A percentile compares a stretch with the other conserved stretches of the same genome.
phyloP scores from a whole-genome alignment of 371 early-diverging fungal genomes.

The Apophysomyces sp. region DNA sequence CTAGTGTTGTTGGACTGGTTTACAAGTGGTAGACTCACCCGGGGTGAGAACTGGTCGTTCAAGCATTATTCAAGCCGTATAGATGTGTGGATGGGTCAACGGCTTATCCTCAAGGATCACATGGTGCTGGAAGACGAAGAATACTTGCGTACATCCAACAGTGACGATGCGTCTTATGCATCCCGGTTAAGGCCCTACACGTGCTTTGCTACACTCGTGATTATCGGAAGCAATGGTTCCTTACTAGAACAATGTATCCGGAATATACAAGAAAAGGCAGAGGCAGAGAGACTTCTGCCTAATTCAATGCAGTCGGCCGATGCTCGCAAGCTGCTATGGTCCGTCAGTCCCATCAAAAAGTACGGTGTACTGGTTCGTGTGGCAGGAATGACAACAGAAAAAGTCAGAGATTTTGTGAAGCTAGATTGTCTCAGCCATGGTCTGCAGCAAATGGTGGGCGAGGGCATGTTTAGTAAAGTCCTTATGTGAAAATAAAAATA shows the following conservation, averaged over 20 bases:
- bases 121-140: slow-evolving; percentile 56
- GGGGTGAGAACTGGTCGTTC: slow-evolving; percentile 78
- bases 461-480: slow-evolving; percentile 44
- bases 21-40: slow-evolving; percentile 69
- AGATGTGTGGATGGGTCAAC: slow-evolving; percentile 43
- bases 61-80: slow-evolving; percentile 64
- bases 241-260: slow-evolving; percentile 10
- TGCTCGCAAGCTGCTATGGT: slow-evolving; percentile 34
- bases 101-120: slow-evolving; percentile 57
- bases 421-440: slow-evolving; percentile 30
- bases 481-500: slow-evolving; percentile 21
- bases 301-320: slow-evolving; percentile 16
- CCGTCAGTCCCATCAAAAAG: slow-evolving; percentile 28
- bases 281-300: slow-evolving; percentile 29
- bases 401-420: slow-evolving; percentile 48
- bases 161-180: slow-evolving; percentile 34
- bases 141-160: slow-evolving; percentile 12
- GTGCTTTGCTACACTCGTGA: slow-evolving; percentile 49
- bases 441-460: slow-evolving; percentile 31
- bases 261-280: slow-evolving; percentile 21
- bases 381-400: slow-evolving; percentile 45
- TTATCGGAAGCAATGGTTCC: slow-evolving; percentile 15
- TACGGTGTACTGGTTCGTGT: slow-evolving; percentile 39
- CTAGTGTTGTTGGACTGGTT: slow-evolving; percentile 80
- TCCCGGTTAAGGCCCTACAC: slow-evolving; percentile 32